Conservation (phyloP, 2,329 filamentous ascomycete genomes). For the Huntiella savannae region DNA sequence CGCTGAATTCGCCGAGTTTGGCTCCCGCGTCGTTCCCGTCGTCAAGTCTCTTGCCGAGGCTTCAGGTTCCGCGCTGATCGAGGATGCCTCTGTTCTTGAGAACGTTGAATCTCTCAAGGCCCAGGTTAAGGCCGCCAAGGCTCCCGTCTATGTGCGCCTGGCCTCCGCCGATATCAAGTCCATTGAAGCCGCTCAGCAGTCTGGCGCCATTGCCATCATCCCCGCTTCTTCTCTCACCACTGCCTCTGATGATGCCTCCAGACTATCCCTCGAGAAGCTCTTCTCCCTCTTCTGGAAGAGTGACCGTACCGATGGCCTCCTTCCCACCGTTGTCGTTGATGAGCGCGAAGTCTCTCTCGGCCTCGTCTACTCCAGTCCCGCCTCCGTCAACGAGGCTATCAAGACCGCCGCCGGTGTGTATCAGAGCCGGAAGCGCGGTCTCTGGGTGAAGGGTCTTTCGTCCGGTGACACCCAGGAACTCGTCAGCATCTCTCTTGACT, state of each 20-base stretch:
- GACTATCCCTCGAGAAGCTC: slow-evolving; percentile 49
- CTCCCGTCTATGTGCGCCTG: slow-evolving; percentile 32
- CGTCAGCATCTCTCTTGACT: slow-evolving; percentile 69
- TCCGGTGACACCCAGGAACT: slow-evolving; percentile 89
- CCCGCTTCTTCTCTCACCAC: slow-evolving; percentile 52
- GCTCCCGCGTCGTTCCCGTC: slow-evolving; percentile 34
- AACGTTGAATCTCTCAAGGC: slow-evolving; percentile 26
- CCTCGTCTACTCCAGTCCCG: slow-evolving; percentile 81
- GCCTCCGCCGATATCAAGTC: slow-evolving; percentile 21
- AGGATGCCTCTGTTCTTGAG: slow-evolving; percentile 23
- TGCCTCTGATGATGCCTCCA: slow-evolving; percentile 39
- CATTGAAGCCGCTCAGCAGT: slow-evolving; percentile 28
- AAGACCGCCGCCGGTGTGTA: slow-evolving; percentile 69
- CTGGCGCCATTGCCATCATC: slow-evolving; percentile 51
- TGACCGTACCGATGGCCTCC: slow-evolving; percentile 65
- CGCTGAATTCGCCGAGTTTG: slow-evolving; percentile 34
- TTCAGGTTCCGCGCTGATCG: slow-evolving; percentile 32
- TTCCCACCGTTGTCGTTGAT: slow-evolving; percentile 81
- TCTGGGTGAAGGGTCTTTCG: slow-evolving; percentile 93
- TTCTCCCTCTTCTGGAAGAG: slow-evolving; percentile 59
- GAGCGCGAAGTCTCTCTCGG: slow-evolving; percentile 70
- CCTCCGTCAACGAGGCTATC: slow-evolving; percentile 75
- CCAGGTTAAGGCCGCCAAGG: slow-evolving; percentile 26
- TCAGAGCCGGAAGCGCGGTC: slow-evolving; percentile 80
- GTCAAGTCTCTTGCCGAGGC: slow-evolving; percentile 28